Base-by-base conservation (phyloP, 768 basidiomycete genomes). In the Tricholoma terreum region DNA sequence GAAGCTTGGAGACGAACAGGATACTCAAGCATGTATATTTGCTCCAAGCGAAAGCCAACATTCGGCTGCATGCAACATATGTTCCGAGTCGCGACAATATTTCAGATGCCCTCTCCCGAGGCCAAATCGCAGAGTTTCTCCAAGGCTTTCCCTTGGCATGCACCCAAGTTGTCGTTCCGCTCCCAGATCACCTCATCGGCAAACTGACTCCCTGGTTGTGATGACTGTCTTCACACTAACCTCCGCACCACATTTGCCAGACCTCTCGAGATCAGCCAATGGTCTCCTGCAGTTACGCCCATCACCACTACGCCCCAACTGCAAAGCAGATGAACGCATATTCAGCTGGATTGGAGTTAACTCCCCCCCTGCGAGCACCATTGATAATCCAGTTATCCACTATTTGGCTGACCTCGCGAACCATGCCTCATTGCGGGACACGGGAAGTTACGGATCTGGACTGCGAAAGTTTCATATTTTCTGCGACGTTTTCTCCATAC, bases 321-420 rank as follows among this genome's bases (percentile, higher is more conserved):
- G 70, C 51, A 42, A 30, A 10, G 68, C 70, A 8, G 52, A 53
- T 11, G 61, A 71, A 45, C 56, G 65, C 5, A 62, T 71, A 33
- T 66, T 69, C 57, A n/a, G 15, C 6, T 77, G 75, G 76, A 63
- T 50, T 27, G 76, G 76, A 0, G 63, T 75, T 0, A 68, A 72
- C 54, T 49, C 55, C 0, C 66, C 74, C 0, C 70, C 70, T 1
- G 52, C n/a, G n/a, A n/a, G n/a, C n/a, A n/a, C n/a, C n/a, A n/a
- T n/a, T n/a, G n/a, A n/a, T n/a, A n/a, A n/a, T n/a, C n/a, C n/a
- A n/a, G n/a, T n/a, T n/a, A n/a, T n/a, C n/a, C n/a, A n/a, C n/a
- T n/a, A n/a, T n/a, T 22, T 55, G 4, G 54, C 54, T 5, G 30
- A 43, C 17, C 24, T 45, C 31, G 54, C 31, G 6, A 33, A 30